A percentile compares a stretch with the other conserved stretches of the same genome.
These are phyloP conservation scores for Raffaelea deltoideospora DNA, from an alignment of 2,329 filamentous ascomycete species.

Conservation along the genomic window DNA sequence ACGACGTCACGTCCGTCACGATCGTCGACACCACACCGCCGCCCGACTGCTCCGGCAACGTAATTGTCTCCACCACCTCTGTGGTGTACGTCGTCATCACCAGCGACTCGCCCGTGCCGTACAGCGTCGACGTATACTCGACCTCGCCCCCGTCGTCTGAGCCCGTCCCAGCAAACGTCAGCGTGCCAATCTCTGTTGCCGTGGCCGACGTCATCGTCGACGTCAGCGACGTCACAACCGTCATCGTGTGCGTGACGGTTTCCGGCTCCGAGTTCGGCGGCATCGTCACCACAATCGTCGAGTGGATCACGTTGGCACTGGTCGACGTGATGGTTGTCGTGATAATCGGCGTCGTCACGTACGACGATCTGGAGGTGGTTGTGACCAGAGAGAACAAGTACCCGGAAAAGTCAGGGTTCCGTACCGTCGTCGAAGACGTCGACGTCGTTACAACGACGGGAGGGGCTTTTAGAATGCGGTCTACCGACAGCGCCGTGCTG, in stretches of 20 bases:
- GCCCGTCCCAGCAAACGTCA: too few relatives aligned
- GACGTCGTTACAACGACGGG: not conserved
- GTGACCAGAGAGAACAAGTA: not conserved
- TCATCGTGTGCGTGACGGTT: not conserved
- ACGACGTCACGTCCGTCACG: constrained; percentile 1
- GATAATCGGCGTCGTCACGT: not conserved
- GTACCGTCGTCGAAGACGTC: not conserved
- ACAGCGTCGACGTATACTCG: too few relatives aligned
- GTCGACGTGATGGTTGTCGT: not conserved
- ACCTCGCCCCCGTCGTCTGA: too few relatives aligned
- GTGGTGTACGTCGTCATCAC: not conserved
- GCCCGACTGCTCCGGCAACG: not conserved
- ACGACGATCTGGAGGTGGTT: not conserved
- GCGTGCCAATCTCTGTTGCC: too few relatives aligned
- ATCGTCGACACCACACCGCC: too few relatives aligned
- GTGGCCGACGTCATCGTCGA: not conserved
- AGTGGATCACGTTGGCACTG: not conserved
- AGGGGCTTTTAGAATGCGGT: not conserved
- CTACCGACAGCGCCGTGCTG: not conserved
- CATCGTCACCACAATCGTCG: not conserved
- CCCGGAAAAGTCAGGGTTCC: not conserved
- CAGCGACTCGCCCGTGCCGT: not conserved
- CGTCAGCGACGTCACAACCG: not conserved
- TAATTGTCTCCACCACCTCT: not conserved
- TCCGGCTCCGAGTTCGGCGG: not conserved